phyloP scores from a whole-genome alignment of 1,139 yeast genomes.

The Magnusiomyces paraingens region DNA sequence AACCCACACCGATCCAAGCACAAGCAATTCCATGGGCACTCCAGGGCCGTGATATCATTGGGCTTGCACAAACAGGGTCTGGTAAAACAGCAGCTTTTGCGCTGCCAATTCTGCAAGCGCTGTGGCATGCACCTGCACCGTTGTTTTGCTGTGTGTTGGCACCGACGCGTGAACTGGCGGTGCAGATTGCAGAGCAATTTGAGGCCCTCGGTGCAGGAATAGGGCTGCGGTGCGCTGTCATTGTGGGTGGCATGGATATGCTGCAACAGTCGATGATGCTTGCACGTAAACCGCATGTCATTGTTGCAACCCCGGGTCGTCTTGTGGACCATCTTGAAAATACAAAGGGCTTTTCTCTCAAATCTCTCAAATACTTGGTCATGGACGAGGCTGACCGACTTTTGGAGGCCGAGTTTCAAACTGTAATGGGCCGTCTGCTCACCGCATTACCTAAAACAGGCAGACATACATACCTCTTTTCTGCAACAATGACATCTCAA shows the following conservation, averaged over 20 bases:
- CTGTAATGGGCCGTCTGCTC: constrained; percentile 80
- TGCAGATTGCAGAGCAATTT: constrained; percentile 91
- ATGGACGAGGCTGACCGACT: constrained; percentile 98
- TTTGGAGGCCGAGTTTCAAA: constrained; percentile 94
- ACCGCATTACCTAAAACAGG: constrained; percentile 73
- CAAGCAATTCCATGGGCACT: constrained; percentile 90
- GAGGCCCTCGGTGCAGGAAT: constrained; percentile 86
- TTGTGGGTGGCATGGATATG: constrained; percentile 98
- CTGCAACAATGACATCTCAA: constrained; percentile 95
- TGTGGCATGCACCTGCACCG: constrained; percentile 85
- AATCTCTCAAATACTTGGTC: constrained; percentile 73
- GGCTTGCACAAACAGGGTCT: constrained; percentile 93
- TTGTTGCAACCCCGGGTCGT: constrained; percentile 97
- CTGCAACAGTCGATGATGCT: constrained; percentile 95
- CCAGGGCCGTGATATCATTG: constrained; percentile 86
- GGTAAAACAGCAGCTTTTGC: constrained; percentile 89
- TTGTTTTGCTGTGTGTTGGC: constrained; percentile 86
- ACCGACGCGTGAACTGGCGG: constrained; percentile 96
- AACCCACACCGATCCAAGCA: constrained; percentile 92
- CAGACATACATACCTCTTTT: constrained; percentile 80
- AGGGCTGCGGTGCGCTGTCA: constrained; percentile 82
- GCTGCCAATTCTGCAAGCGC: constrained; percentile 80
- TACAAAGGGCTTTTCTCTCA: constrained; percentile 83
- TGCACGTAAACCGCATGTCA: constrained; percentile 87
- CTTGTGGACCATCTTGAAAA: constrained; percentile 91